A percentile compares a stretch with the other conserved stretches of the same genome.
Evolutionary conservation across 2,329 filamentous ascomycete species (phyloP).

Genomic region (Dactylellina haptotyla): DNA sequence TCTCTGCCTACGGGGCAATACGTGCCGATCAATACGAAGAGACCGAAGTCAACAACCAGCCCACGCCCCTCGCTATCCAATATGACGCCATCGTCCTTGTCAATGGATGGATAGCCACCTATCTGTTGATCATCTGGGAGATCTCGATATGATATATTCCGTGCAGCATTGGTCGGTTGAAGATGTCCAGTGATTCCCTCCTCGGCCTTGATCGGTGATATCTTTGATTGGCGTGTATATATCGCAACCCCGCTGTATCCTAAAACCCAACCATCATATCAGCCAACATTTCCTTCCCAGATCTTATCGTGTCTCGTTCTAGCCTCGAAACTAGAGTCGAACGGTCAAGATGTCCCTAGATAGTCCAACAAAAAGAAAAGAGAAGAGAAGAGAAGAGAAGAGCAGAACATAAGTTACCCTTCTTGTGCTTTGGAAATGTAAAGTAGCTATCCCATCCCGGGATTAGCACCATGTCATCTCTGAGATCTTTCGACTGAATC

Average conservation of each 20-base stretch:
- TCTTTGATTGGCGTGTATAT: constrained; percentile 87
- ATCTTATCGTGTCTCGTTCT: neutral
- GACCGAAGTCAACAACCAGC: constrained; percentile 89
- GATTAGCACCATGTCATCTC: constrained; percentile 94
- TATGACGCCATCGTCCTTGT: constrained; percentile 74
- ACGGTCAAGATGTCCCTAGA: no score
- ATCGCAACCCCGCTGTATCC: constrained; percentile 96
- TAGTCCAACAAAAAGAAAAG: neutral
- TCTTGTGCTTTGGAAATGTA: constrained; percentile 91
- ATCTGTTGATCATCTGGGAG: constrained; percentile 79
- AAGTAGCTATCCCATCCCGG: constrained; percentile 97
- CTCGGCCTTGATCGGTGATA: constrained; percentile 87
- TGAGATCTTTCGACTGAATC: constrained; percentile 90
- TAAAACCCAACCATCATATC: constrained; percentile 60
- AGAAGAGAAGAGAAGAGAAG: neutral
- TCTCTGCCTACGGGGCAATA: constrained; percentile 93
- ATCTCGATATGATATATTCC: constrained; percentile 72
- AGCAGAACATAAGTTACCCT: constrained; percentile 69
- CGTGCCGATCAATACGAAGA: constrained; percentile 90
- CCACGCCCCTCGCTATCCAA: constrained; percentile 93
- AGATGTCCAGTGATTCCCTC: constrained; percentile 90
- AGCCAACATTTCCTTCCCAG: neutral
- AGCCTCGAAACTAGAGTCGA: neutral
- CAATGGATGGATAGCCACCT: constrained; percentile 81
- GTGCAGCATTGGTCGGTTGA: constrained; percentile 75